A percentile compares a stretch with the other conserved stretches of the same genome.
Evolutionary conservation across 1,284 basidiomycete species (phyloP).

Genomic region (Melampsora medusae): DNA sequence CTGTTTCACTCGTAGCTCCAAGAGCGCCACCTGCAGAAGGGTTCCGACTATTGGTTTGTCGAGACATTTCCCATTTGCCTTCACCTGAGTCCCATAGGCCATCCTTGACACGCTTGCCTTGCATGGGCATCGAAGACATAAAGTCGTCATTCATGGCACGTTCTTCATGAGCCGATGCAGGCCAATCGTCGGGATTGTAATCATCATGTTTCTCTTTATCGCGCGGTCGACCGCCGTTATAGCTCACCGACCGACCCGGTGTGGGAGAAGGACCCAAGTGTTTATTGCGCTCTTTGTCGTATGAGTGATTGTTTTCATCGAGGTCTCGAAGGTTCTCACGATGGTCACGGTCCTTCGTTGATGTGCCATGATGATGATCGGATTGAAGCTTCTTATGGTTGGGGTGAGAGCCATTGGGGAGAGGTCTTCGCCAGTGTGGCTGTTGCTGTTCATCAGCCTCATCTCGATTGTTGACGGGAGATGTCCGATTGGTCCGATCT

Average conservation of each 20-base stretch:
- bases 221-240: too few species aligned
- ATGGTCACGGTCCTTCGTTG: conserved; percentile 3
- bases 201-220: too few species aligned
- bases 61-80: conserved; percentile 42
- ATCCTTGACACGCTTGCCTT: conserved; percentile 36
- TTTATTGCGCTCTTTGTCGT: too few species aligned
- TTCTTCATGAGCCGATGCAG: conserved; percentile 8
- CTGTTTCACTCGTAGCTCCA: conserved; percentile 27
- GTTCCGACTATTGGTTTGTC: background rate
- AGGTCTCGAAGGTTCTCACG: too few species aligned
- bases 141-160: background rate
- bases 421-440: conserved; percentile 31
- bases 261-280: too few species aligned
- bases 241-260: too few species aligned
- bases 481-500: conserved; percentile 23
- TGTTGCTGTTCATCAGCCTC: conserved; percentile 20
- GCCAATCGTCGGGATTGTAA: background rate
- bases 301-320: too few species aligned
- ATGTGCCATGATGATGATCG: conserved; percentile 18
- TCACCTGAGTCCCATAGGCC: conserved; percentile 41
- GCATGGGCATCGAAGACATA: conserved; percentile 8
- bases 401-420: background rate
- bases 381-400: conserved; percentile 24
- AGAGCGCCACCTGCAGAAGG: conserved; percentile 8
- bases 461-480: conserved; percentile 18